phyloP scores from a whole-genome alignment of 192 early-diverging fungal species.

The Geranomyces michiganensis region DNA sequence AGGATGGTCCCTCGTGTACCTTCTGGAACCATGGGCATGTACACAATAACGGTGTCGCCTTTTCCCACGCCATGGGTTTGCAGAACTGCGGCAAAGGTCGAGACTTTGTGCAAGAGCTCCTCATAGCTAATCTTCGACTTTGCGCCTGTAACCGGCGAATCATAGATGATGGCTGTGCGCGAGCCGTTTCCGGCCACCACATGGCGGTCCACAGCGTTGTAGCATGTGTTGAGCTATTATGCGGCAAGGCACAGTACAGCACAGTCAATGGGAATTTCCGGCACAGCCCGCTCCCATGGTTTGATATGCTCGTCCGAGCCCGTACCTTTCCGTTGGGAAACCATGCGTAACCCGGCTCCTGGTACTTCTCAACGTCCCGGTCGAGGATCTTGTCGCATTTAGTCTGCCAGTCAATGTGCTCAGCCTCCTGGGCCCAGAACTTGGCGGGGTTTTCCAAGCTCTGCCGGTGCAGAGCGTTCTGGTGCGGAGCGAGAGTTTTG shows the following conservation, averaged over 20 bases:
- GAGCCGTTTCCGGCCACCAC: slow-evolving; percentile 58
- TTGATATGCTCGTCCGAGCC: neutral
- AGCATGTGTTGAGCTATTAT: slow-evolving; percentile 72
- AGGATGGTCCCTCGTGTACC: neutral
- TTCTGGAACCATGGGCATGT: slow-evolving; percentile 55
- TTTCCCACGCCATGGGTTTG: slow-evolving; percentile 59
- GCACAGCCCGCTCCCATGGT: neutral
- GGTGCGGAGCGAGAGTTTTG: slow-evolving; percentile 15
- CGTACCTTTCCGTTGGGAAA: slow-evolving; percentile 63
- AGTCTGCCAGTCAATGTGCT: slow-evolving; percentile 52
- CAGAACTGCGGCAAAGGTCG: slow-evolving; percentile 68
- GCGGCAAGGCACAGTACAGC: too few species aligned
- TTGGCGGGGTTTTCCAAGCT: slow-evolving; percentile 50
- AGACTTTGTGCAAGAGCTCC: slow-evolving; percentile 70
- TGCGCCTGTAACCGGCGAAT: slow-evolving; percentile 66
- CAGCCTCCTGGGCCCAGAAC: slow-evolving; percentile 57
- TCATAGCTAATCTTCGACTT: slow-evolving; percentile 63
- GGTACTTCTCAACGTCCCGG: slow-evolving; percentile 23
- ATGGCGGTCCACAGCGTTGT: slow-evolving; percentile 81
- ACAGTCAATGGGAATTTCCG: neutral
- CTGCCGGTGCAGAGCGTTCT: slow-evolving; percentile 31
- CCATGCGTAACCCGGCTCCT: slow-evolving; percentile 58
- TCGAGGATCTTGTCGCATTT: slow-evolving; percentile 44
- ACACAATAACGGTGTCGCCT: slow-evolving; percentile 79
- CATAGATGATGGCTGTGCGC: slow-evolving; percentile 73